Percentiles rank a stretch among this genome's conserved stretches.
Evolutionary conservation across 495 filamentous ascomycete genomes (phyloP).

Genomic region (Penicillium odoratum): DNA sequence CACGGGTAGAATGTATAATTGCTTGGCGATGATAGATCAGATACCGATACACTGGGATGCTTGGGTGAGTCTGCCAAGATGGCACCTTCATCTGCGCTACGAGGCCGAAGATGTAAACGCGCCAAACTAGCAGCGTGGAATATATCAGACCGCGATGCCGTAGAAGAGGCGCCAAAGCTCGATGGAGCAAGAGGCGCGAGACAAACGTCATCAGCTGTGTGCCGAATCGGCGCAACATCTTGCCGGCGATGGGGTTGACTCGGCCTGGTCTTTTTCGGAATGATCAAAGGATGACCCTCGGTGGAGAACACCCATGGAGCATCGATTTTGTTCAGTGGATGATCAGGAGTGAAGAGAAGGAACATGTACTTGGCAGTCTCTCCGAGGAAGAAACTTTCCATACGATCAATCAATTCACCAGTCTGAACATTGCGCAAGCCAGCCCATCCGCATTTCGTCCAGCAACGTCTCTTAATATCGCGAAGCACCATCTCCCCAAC

Average conservation of each 20-base stretch:
- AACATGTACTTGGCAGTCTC: constrained; percentile 96
- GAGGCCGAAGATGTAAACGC: constrained; percentile 72
- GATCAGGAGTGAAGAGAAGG: constrained; percentile 78
- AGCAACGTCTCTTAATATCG: constrained; percentile 87
- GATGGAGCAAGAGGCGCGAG: constrained; percentile 56
- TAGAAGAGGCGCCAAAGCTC: constrained; percentile 71
- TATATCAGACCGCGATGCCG: constrained; percentile 79
- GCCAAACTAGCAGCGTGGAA: constrained; percentile 90
- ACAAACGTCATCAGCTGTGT: constrained; percentile 43
- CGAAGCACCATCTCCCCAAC: constrained; percentile 92
- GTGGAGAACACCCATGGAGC: constrained; percentile 91
- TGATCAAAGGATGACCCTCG: constrained; percentile 89
- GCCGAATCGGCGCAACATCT: constrained; percentile 6
- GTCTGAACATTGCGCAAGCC: constrained; percentile 90
- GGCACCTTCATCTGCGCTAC: constrained; percentile 51
- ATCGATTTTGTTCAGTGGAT: constrained; percentile 86
- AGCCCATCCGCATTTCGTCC: constrained; percentile 93
- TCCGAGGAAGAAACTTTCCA: constrained; percentile 98
- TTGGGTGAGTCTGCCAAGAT: constrained; percentile 50
- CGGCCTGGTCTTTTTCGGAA: constrained; percentile 56
- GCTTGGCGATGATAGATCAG: constrained; percentile 60
- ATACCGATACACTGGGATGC: constrained; percentile 55
- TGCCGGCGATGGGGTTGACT: constrained; percentile 13
- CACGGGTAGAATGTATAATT: constrained; percentile 91
- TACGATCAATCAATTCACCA: constrained; percentile 88